These are phyloP conservation scores for Aureobasidium sp. DNA, from an alignment of 2,329 filamentous ascomycete species.

Conservation along the genomic window DNA sequence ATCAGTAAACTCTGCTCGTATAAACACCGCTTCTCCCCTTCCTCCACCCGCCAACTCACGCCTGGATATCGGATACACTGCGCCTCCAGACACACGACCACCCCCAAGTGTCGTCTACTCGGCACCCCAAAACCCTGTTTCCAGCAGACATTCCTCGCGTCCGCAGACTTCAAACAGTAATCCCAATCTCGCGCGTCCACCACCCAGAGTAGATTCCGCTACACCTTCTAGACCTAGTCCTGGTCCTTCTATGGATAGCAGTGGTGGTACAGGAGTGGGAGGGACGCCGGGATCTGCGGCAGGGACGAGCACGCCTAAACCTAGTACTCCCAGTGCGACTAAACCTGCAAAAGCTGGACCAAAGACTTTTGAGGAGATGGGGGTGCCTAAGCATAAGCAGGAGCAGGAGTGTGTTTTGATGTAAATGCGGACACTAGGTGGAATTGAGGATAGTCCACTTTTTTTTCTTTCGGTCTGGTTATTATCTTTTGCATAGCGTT, in stretches of 20 bases:
- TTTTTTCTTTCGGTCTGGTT: no score
- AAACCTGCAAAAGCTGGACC: constrained; percentile 69
- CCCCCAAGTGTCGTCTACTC: constrained; percentile 32
- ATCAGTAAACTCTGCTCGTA: constrained; percentile 24
- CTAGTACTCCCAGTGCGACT: not conserved
- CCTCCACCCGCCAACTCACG: constrained; percentile 25
- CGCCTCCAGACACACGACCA: constrained; percentile 49
- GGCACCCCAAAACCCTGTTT: not conserved
- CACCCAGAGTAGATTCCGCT: not conserved
- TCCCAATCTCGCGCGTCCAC: not conserved
- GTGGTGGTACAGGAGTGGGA: not conserved
- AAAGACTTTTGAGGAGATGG: constrained; percentile 99
- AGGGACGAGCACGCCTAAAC: not conserved
- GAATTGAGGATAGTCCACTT: no score
- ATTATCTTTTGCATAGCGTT: no score
- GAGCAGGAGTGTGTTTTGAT: constrained; percentile 84
- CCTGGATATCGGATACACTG: constrained; percentile 46
- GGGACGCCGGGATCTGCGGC: no score
- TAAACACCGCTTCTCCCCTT: constrained; percentile 23
- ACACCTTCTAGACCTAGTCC: not conserved
- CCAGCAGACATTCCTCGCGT: not conserved
- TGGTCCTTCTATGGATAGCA: not conserved
- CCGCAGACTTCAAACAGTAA: not conserved
- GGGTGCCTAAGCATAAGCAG: constrained; percentile 83
- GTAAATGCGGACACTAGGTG: no score